Evolutionary conservation across 257 asterid species (phyloP), one percentile per base, ranked within the genome.

Genomic region (Penstemon newberryi): DNA sequence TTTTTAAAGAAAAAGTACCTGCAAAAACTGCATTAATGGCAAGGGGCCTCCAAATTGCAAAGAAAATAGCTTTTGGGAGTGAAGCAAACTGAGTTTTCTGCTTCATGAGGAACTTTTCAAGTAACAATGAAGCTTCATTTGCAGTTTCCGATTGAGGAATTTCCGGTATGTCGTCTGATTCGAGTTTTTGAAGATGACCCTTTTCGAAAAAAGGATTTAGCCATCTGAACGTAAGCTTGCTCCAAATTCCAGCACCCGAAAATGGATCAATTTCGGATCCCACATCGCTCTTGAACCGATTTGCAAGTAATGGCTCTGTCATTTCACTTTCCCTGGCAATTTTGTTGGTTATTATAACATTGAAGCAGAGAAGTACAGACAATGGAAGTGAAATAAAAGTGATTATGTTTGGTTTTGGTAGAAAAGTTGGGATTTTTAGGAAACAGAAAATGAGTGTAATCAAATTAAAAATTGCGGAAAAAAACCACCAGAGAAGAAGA

Each of bases 241-340:
- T 87, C 98, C 96, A 89, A 56, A 87, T 75, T 56, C 96, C 89
- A 56, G 98, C 83, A 39, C 49, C 66, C 0, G 95, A 89, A 77
- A 78, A 81, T 4, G 84, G 83, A 67, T 80, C 88, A 59, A 44
- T 15, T 49, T 44, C 60, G 4, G 6, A 8, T 0, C 4, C 13
- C 10, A 5, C 61, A 38, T 61, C 56, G 0, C 37, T 38, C 33
- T 71, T 77, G 10, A 56, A 52, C 37, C 63, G 79, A 55, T 70
- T 65, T 1, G 5, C 75, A 41, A 87, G 95, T 12, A 89, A 78
- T 7, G 96, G 85, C 7, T 71, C 74, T 40, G 77, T 70, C n/a
- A 3, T n/a, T 5, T 78, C 87, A 6, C 70, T 70, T 63, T 44
- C 69, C 15, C 72, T 52, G 42, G 72, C 54, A 56, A 45, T 70